Base-by-base conservation (phyloP, 441 rosid species). In the Heliophila coronopifolia region DNA sequence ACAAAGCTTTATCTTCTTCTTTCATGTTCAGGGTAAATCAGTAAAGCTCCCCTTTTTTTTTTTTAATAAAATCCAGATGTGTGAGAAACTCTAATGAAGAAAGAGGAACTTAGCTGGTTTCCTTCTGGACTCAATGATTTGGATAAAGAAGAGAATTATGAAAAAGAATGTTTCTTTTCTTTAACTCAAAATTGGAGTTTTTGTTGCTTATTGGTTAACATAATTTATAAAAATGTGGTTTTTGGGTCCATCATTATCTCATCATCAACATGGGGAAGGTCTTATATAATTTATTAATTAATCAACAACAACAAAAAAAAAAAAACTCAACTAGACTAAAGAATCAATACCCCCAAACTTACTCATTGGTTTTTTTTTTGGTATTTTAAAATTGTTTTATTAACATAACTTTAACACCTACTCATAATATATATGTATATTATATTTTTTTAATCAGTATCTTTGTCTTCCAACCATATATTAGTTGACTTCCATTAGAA, bases 171-270 rank as follows among this genome's bases (percentile, higher is more conserved):
- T 58, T 55, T 31, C 63, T 45, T 65, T 27, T 36, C 19, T 50
- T 14, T 4, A n/a, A n/a, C n/a, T n/a, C n/a, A n/a, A n/a, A n/a
- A n/a, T n/a, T n/a, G n/a, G n/a, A n/a, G n/a, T 7, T 26, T 38
- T 41, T 32, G 19, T 47, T 45, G 39, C 46, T 42, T 35, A 63
- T 55, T 57, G 62, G 55, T 67, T 66, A 61, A 73, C 72, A 68
- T 17, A 11, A 61, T 44, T 44, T 54, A 73, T 59, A 58, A 63
- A 68, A 51, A 48, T 51, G 61, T 65, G 71, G 70, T 44, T 65
- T 54, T 58, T 65, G 71, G 67, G 63, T 45, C 58, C 75, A 84
- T 85, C 73, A 89, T 85, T 79, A 76, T 71, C 86, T 85, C 93
- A 83, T 81, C 91, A 82, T 84, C 84, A 54, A 73, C 54, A 73